Conservation (phyloP, 495 filamentous ascomycete species). For the Pseudomonodictys pantanalensis region DNA sequence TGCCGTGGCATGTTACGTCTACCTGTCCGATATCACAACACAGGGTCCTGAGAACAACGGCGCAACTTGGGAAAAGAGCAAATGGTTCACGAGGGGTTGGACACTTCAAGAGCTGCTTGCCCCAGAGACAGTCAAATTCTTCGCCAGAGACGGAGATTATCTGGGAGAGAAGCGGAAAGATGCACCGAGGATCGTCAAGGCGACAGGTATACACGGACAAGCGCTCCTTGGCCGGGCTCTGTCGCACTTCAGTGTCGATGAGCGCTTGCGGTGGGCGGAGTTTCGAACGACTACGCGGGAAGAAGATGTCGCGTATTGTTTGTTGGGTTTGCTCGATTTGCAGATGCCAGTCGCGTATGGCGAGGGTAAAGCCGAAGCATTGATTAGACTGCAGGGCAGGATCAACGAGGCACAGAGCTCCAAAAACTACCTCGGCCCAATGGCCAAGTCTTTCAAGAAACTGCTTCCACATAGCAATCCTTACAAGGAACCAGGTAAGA, state of each 20-base stretch:
- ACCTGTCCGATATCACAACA: not conserved
- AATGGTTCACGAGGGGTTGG: not conserved
- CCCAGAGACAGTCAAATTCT: not conserved
- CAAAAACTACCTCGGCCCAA: too few relatives aligned
- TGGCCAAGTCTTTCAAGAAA: too few relatives aligned
- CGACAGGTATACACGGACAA: not conserved
- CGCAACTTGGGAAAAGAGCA: not conserved
- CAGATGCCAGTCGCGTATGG: not conserved
- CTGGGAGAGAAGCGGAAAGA: not conserved
- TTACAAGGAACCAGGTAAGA: too few relatives aligned
- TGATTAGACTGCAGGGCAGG: not conserved
- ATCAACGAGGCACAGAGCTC: not conserved
- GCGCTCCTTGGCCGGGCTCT: constrained; percentile 6
- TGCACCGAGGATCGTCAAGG: not conserved
- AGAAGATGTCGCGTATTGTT: not conserved
- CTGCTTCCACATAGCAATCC: too few relatives aligned
- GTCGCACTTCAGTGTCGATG: constrained; percentile 10
- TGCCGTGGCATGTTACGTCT: not conserved
- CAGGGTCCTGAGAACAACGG: not conserved
- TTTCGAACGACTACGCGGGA: not conserved
- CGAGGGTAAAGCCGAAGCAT: not conserved
- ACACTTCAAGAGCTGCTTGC: constrained; percentile 1
- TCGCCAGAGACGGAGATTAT: not conserved
- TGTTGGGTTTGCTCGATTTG: not conserved
- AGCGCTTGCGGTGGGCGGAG: not conserved